These are phyloP conservation scores for Fusarium pilosicola DNA, from an alignment of 2,329 filamentous ascomycete species.

Conservation along the genomic window DNA sequence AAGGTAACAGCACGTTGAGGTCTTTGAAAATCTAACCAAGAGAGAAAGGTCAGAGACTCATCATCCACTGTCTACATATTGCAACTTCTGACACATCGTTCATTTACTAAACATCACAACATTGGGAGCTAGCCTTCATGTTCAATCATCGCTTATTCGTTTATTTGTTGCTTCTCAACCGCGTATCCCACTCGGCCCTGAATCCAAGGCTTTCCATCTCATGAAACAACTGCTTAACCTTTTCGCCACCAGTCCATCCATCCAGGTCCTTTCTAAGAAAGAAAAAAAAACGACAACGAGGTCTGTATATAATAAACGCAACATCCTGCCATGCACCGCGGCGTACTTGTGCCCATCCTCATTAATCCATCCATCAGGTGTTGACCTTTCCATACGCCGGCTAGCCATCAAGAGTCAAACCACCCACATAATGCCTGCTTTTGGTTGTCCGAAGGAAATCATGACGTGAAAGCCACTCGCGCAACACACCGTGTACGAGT, in stretches of 20 bases:
- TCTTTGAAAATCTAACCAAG: not conserved
- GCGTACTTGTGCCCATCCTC: not conserved
- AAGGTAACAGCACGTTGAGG: no score
- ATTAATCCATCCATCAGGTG: constrained; percentile 15
- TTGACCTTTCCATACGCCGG: constrained; percentile 30
- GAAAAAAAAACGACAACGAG: not conserved
- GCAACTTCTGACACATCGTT: constrained; percentile 6
- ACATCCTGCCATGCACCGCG: not conserved
- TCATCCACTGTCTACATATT: constrained; percentile 2
- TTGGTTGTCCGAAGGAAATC: constrained; percentile 34
- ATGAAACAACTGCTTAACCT: not conserved
- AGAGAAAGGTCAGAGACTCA: constrained; percentile 1
- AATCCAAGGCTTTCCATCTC: constrained; percentile 28
- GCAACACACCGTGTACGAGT: not conserved
- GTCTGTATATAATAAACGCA: constrained; percentile 23
- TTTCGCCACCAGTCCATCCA: not conserved
- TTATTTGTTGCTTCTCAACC: not conserved
- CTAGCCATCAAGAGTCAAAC: constrained; percentile 25
- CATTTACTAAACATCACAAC: not conserved
- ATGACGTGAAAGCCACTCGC: not conserved
- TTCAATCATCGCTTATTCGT: not conserved
- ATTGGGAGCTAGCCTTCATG: not conserved
- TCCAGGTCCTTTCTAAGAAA: constrained; percentile 8
- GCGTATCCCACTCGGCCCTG: not conserved
- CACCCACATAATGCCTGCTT: constrained; percentile 25